These are phyloP conservation scores for Gossypium raimondii DNA, from an alignment of 345 rosid species.

Conservation along the genomic window DNA sequence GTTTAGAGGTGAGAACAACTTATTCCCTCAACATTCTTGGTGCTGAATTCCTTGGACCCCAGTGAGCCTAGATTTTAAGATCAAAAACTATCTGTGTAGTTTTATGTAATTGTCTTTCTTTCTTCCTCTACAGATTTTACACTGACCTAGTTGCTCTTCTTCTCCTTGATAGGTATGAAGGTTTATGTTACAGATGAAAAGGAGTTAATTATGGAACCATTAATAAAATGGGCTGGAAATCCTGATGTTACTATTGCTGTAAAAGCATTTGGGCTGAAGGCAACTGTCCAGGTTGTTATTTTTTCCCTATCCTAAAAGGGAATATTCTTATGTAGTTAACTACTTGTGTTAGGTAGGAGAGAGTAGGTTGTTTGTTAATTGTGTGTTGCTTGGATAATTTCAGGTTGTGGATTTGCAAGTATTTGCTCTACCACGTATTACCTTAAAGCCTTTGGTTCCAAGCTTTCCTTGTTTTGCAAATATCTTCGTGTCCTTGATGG, in stretches of 20 bases:
- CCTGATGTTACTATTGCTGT: slow-evolving; percentile 70
- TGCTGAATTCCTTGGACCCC: background rate
- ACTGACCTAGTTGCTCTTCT: slow-evolving; percentile 14
- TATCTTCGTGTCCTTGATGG: slow-evolving; percentile 85
- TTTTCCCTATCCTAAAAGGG: slow-evolving; percentile 1
- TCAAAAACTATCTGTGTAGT: slow-evolving; percentile 1
- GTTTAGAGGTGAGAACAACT: background rate
- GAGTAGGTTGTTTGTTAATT: slow-evolving; percentile 14
- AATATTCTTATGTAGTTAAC: background rate
- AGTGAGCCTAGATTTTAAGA: slow-evolving; percentile 3
- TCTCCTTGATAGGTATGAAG: slow-evolving; percentile 68
- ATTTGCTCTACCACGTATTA: slow-evolving; percentile 84
- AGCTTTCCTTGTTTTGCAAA: slow-evolving; percentile 94
- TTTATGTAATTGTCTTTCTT: background rate
- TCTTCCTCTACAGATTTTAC: background rate
- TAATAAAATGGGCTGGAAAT: slow-evolving; percentile 90
- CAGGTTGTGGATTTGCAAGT: slow-evolving; percentile 93
- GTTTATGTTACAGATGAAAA: slow-evolving; percentile 92
- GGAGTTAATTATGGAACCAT: slow-evolving; percentile 94
- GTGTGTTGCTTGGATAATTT: slow-evolving; percentile 16
- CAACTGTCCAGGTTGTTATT: slow-evolving; percentile 75
- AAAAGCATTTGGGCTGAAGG: slow-evolving; percentile 89
- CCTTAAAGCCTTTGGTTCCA: slow-evolving; percentile 92
- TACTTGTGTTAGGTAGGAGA: background rate
- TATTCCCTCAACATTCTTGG: background rate